Evolutionary conservation across 495 filamentous ascomycete species (phyloP).

Genomic region (Penicillium fimorum): DNA sequence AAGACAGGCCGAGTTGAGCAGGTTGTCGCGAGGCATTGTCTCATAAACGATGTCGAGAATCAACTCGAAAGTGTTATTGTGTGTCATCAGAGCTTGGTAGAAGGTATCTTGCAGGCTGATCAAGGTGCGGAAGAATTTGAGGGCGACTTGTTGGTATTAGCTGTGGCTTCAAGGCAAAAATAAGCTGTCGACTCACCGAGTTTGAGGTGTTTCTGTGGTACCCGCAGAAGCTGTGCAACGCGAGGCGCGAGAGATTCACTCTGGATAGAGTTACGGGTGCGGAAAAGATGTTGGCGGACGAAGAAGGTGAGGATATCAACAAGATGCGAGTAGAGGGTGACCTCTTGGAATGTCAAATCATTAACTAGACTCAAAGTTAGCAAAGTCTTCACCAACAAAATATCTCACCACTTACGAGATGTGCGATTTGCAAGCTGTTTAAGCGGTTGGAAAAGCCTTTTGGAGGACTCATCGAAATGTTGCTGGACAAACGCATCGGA

Average conservation of each 20-base stretch:
- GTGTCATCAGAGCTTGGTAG: conserved; percentile 82
- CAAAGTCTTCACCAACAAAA: background rate
- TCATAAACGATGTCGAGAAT: conserved; percentile 85
- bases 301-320: conserved; percentile 96
- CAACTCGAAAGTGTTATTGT: conserved; percentile 79
- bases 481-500: conserved; percentile 78
- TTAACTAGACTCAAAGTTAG: conserved; percentile 47
- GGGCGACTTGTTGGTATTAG: conserved; percentile 62
- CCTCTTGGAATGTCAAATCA: conserved; percentile 71
- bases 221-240: conserved; percentile 78
- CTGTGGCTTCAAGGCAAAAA: background rate
- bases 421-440: conserved; percentile 72
- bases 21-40: conserved; percentile 94
- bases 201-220: conserved; percentile 90
- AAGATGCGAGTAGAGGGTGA: conserved; percentile 83
- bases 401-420: conserved; percentile 44
- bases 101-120: conserved; percentile 88
- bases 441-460: conserved; percentile 82
- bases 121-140: conserved; percentile 92
- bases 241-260: conserved; percentile 74
- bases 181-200: conserved; percentile 60
- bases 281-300: conserved; percentile 80
- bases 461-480: conserved; percentile 89
- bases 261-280: conserved; percentile 85
- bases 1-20: conserved; percentile 92